Conservation (phyloP, 495 filamentous ascomycete species). For the Penicillium flavigenum region DNA sequence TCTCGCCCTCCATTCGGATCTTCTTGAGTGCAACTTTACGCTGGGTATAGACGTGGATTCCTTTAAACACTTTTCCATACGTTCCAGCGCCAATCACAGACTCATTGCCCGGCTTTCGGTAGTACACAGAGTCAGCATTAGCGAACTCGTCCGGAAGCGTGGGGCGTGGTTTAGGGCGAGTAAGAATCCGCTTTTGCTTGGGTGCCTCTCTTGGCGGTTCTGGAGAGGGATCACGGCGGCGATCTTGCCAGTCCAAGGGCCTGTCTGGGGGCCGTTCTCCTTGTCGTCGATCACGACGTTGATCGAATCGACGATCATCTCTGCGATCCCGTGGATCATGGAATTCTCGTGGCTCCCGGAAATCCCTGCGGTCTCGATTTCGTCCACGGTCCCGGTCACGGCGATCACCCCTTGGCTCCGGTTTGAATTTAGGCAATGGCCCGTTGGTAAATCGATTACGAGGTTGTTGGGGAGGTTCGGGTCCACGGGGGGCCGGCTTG, state of each 20-base stretch:
- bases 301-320: slow-evolving; percentile 39
- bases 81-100: slow-evolving; percentile 92
- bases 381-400: slow-evolving; percentile 46
- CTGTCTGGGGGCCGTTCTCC: slow-evolving; percentile 35
- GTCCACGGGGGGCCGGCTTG: slow-evolving; percentile 43
- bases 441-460: slow-evolving; percentile 40
- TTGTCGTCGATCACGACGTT: slow-evolving; percentile 42
- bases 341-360: slow-evolving; percentile 50
- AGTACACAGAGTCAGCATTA: slow-evolving; percentile 82
- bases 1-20: slow-evolving; percentile 93
- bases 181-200: slow-evolving; percentile 69
- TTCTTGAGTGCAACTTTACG: slow-evolving; percentile 89
- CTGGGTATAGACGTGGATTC: slow-evolving; percentile 91
- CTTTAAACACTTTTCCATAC: slow-evolving; percentile 98
- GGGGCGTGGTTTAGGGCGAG: slow-evolving; percentile 68
- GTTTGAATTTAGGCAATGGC: slow-evolving; percentile 44
- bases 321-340: slow-evolving; percentile 34
- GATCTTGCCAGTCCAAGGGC: slow-evolving; percentile 33
- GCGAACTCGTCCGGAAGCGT: slow-evolving; percentile 68
- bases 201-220: slow-evolving; percentile 26
- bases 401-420: slow-evolving; percentile 44
- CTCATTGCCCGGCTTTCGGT: slow-evolving; percentile 88
- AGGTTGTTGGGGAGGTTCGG: slow-evolving; percentile 33
- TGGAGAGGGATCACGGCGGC: slow-evolving; percentile 39
- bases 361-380: slow-evolving; percentile 50